Percentiles rank a stretch among this genome's conserved stretches.
These are phyloP conservation scores for Macrolepiota fuliginosa DNA, from an alignment of 768 basidiomycete genomes.

Conservation along the genomic window DNA sequence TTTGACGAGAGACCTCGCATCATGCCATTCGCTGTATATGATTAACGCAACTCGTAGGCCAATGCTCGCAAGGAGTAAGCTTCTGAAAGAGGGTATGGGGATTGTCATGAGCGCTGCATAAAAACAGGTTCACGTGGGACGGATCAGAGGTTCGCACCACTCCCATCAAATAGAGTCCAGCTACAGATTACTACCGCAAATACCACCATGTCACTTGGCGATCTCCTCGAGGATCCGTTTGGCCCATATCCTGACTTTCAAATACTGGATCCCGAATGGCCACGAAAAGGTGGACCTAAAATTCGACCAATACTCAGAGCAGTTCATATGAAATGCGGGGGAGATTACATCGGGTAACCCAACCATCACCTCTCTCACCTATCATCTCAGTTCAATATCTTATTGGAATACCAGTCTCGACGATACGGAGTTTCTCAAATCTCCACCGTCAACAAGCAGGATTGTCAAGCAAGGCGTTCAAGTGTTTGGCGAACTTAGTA, in stretches of 20 bases:
- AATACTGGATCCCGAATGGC: constrained; percentile 20
- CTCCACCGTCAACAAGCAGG: constrained; percentile 22
- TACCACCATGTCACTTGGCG: not conserved
- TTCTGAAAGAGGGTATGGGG: constrained; percentile 41
- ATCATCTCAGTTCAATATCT: not conserved
- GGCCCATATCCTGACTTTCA: constrained; percentile 24
- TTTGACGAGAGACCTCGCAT: constrained; percentile 77
- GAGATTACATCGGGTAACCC: constrained; percentile 7
- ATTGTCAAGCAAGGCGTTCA: constrained; percentile 30
- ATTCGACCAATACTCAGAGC: constrained; percentile 16
- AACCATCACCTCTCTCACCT: not conserved
- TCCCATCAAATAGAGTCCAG: not conserved
- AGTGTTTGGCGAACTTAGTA: constrained; percentile 51
- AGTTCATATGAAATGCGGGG: constrained; percentile 19
- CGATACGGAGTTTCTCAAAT: constrained; percentile 38
- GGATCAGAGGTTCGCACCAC: not conserved
- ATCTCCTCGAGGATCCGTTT: constrained; percentile 11
- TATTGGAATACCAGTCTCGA: constrained; percentile 35
- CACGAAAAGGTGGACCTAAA: constrained; percentile 11
- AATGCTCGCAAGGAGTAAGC: constrained; percentile 51
- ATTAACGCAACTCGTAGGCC: constrained; percentile 70
- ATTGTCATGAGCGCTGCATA: constrained; percentile 12
- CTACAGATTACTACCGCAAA: not conserved
- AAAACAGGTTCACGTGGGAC: constrained; percentile 16
- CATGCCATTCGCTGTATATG: constrained; percentile 89